Base-by-base conservation (phyloP, 2,329 filamentous ascomycete genomes). In the Arthrocladium fulminans region DNA sequence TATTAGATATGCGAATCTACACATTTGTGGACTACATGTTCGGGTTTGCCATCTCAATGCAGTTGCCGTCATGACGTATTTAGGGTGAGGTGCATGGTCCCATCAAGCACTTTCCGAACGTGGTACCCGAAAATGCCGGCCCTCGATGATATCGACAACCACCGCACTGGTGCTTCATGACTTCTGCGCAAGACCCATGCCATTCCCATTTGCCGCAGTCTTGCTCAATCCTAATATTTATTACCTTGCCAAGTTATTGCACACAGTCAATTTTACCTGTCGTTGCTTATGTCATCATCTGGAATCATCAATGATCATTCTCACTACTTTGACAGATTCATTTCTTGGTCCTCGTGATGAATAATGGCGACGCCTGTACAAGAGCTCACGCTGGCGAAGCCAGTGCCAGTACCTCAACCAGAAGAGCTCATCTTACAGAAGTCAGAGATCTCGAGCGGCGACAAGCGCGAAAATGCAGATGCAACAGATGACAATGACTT, bases 401-500 rank as follows among this genome's bases (percentile, higher is more conserved):
- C 32, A 35, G 32, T 8, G 13, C 10, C 6, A 35, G 6, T 15
- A 35, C 7, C 32, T 7, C 32, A n/a, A 5, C n/a, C 32, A 8
- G 6, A 35, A 8, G 32, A 15, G 17, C 6, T 15, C 6, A 35
- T 5, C 6, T 15, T 8, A 35, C 32, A 35, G 32, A 15, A 9
- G 13, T 15, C 32, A 8, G 32, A 7, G 5, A 15, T 5, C 13
- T 35, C 17, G 32, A 15, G 32, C 32, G 32, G n/a, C n/a, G 13
- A 35, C n/a, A 15, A 5, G 17, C 17, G 6, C 7, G 38, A 40
- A 40, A 32, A 44, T 19, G 41, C 23, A 30, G 32, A 38, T 20
- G 22, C 20, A 4, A 39, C 32, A 9, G 44, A 39, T 9, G 34
- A 37, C 34, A 39, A 25, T 38, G 44, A 47, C 17, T n/a, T 27